Percentiles rank a stretch among this genome's conserved stretches.
These are phyloP conservation scores for Cenchrus purpureus DNA, from an alignment of 176 grass and related monocot species.

Conservation along the genomic window DNA sequence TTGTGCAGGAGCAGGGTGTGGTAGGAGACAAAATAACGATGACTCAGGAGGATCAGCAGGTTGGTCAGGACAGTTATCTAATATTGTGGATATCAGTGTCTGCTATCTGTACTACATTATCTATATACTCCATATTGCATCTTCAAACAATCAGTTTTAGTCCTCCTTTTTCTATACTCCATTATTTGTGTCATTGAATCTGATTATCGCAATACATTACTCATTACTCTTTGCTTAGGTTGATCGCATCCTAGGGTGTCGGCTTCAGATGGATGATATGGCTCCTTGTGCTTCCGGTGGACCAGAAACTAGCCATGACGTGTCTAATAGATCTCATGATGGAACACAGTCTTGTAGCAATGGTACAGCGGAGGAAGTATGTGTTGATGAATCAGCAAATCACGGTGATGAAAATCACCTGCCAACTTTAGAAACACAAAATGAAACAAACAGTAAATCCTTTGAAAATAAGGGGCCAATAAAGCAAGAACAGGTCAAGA, in stretches of 20 bases:
- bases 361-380: slow-evolving; percentile 37
- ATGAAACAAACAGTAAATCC: slow-evolving; percentile 46
- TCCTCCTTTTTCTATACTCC: slow-evolving; percentile 4
- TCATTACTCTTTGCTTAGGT: slow-evolving; percentile 63
- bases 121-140: background rate
- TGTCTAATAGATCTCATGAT: slow-evolving; percentile 37
- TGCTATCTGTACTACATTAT: slow-evolving; percentile 15
- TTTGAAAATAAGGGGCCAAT: slow-evolving; percentile 29
- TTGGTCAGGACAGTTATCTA: slow-evolving; percentile 28
- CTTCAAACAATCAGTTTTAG: slow-evolving; percentile 33
- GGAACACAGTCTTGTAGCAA: slow-evolving; percentile 42
- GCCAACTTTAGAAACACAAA: slow-evolving; percentile 28
- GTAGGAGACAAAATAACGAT: slow-evolving; percentile 29
- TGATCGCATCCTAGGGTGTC: slow-evolving; percentile 87
- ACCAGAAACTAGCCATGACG: slow-evolving; percentile 22
- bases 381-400: slow-evolving; percentile 48
- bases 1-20: slow-evolving; percentile 49
- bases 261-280: slow-evolving; percentile 47
- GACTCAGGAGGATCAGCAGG: slow-evolving; percentile 48
- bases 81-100: slow-evolving; percentile 1
- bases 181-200: slow-evolving; percentile 26
- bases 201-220: slow-evolving; percentile 43
- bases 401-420: slow-evolving; percentile 39
- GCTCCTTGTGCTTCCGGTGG: slow-evolving; percentile 33
- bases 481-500: slow-evolving; percentile 32